Evolutionary conservation across 768 basidiomycete species (phyloP).

Genomic region (Termitomyces sp.): DNA sequence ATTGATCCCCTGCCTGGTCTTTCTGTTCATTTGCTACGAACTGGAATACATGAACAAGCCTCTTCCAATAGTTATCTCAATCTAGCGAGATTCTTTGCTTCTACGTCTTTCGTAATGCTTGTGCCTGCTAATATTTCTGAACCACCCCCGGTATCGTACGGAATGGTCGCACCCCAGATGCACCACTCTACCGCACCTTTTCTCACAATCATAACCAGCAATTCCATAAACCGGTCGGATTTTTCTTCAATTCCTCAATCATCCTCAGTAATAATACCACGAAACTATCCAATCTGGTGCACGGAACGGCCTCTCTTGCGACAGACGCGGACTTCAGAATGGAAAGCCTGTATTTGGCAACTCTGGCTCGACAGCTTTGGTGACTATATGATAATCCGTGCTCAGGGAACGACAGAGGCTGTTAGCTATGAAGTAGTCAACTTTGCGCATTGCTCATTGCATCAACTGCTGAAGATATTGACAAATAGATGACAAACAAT

Average conservation of each 20-base stretch:
- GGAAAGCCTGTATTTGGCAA: slow-evolving; percentile 66
- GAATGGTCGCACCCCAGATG: slow-evolving; percentile 6
- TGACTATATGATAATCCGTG: slow-evolving; percentile 20
- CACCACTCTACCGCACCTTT: slow-evolving; percentile 7
- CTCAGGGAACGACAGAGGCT: slow-evolving; percentile 10
- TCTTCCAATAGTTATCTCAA: slow-evolving; percentile 53
- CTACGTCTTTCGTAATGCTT: slow-evolving; percentile 39
- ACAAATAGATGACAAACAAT: slow-evolving; percentile 8
- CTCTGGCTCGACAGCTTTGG: slow-evolving; percentile 52
- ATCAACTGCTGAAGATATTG: background rate
- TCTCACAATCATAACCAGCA: slow-evolving; percentile 17
- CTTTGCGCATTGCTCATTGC: background rate
- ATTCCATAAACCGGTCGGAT: slow-evolving; percentile 17
- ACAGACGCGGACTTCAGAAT: slow-evolving; percentile 42
- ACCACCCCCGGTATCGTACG: slow-evolving; percentile 15
- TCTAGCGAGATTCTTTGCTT: slow-evolving; percentile 54
- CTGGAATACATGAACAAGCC: slow-evolving; percentile 26
- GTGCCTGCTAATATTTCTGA: slow-evolving; percentile 41
- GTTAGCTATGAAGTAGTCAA: slow-evolving; percentile 3
- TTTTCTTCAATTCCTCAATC: slow-evolving; percentile 33
- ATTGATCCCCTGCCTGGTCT: slow-evolving; percentile 19
- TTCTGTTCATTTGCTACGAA: slow-evolving; percentile 43
- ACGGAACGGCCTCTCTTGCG: slow-evolving; percentile 47
- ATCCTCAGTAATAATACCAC: slow-evolving; percentile 38
- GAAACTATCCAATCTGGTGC: slow-evolving; percentile 53